A percentile compares a stretch with the other conserved stretches of the same genome.
phyloP scores from a whole-genome alignment of 2,329 filamentous ascomycete genomes.

The Xylariaceae sp. region DNA sequence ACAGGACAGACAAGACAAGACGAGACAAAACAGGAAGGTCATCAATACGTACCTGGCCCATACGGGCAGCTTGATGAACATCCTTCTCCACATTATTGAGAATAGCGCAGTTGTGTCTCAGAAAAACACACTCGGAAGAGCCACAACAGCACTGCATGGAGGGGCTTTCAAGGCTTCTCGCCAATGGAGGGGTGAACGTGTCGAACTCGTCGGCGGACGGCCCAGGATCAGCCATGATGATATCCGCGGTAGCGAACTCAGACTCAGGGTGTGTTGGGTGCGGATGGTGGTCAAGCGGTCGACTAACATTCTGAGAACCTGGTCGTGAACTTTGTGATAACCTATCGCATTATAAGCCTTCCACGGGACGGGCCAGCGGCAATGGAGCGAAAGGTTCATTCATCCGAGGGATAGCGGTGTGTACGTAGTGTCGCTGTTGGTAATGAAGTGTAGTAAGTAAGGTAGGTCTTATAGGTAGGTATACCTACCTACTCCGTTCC shows the following conservation, averaged over 20 bases:
- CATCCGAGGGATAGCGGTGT: neutral
- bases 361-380: neutral
- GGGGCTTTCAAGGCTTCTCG: constrained; percentile 26
- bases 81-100: constrained; percentile 81
- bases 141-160: constrained; percentile 77
- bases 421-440: neutral
- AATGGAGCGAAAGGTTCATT: constrained; percentile 1
- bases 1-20: too few species aligned
- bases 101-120: constrained; percentile 72
- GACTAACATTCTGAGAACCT: constrained; percentile 8
- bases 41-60: constrained; percentile 76
- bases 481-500: too few species aligned
- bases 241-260: neutral
- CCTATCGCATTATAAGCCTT: constrained; percentile 3
- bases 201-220: constrained; percentile 10
- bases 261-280: constrained; percentile 6
- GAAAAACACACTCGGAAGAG: constrained; percentile 67
- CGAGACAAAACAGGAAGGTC: neutral
- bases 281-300: constrained; percentile 1
- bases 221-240: constrained; percentile 17
- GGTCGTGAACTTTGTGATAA: neutral
- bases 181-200: constrained; percentile 8
- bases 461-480: too few species aligned
- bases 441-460: too few species aligned
- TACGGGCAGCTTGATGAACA: constrained; percentile 75